Conservation (phyloP, 768 basidiomycete genomes). For the Trametes elegans region DNA sequence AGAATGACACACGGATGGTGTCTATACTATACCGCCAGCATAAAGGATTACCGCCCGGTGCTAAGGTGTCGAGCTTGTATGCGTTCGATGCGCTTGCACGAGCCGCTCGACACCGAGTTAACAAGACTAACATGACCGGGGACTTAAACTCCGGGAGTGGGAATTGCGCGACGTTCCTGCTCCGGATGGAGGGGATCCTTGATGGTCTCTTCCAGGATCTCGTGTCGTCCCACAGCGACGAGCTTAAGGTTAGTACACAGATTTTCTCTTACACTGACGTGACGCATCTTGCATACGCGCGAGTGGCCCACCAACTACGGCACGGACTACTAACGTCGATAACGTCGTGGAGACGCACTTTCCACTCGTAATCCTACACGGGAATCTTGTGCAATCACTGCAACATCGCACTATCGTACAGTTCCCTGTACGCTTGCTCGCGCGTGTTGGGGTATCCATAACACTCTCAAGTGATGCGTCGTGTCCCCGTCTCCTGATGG, state of each 20-base stretch:
- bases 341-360: not conserved
- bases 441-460: too few species aligned
- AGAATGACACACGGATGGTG: slow-evolving; percentile 87
- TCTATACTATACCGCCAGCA: slow-evolving; percentile 88
- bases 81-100: slow-evolving; percentile 91
- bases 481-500: slow-evolving; percentile 22
- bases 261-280: slow-evolving; percentile 6
- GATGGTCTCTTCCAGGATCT: slow-evolving; percentile 90
- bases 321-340: too few species aligned
- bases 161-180: slow-evolving; percentile 79
- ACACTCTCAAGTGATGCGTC: slow-evolving; percentile 2
- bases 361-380: too few species aligned
- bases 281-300: not conserved
- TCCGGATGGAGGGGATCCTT: slow-evolving; percentile 87
- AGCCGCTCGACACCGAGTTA: slow-evolving; percentile 67
- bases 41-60: slow-evolving; percentile 62
- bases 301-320: too few species aligned
- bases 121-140: slow-evolving; percentile 59
- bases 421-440: too few species aligned
- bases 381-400: too few species aligned
- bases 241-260: slow-evolving; percentile 78
- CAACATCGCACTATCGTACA: too few species aligned
- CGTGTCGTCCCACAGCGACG: slow-evolving; percentile 57
- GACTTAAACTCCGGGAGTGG: slow-evolving; percentile 57
- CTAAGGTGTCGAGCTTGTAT: slow-evolving; percentile 88